These are phyloP conservation scores for Jamesozyma rosinii DNA, from an alignment of 805 yeast species.

Conservation along the genomic window DNA sequence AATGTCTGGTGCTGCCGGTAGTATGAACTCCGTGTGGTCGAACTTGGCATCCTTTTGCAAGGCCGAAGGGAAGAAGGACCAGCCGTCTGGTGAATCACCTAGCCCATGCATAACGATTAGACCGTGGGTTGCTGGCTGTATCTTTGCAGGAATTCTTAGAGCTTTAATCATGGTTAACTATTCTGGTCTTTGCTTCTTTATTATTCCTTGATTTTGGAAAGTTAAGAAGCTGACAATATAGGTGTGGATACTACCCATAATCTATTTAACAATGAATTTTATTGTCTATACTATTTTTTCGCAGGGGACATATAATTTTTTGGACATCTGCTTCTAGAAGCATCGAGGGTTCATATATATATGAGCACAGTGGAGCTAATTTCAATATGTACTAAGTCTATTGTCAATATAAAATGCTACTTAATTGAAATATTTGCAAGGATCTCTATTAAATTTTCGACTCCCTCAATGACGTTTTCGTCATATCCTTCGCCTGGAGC, in stretches of 20 bases:
- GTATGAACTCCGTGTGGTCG: conserved; percentile 56
- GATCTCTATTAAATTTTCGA: conserved; percentile 47
- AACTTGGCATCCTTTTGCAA: conserved; percentile 40
- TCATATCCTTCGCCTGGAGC: conserved; percentile 61
- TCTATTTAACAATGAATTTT: too few species aligned
- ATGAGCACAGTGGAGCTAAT: too few species aligned
- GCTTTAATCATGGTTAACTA: conserved; percentile 9
- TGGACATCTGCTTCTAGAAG: too few species aligned
- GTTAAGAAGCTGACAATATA: too few species aligned
- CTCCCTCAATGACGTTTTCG: conserved; percentile 59
- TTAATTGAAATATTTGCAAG: too few species aligned
- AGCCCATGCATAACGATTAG: conserved; percentile 79
- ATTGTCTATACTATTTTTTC: too few species aligned
- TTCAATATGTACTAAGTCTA: too few species aligned
- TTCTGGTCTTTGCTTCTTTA: not conserved
- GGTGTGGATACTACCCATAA: too few species aligned
- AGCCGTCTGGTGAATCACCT: conserved; percentile 86
- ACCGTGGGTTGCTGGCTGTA: conserved; percentile 45
- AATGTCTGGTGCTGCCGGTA: conserved; percentile 78
- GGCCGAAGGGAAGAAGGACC: conserved; percentile 71
- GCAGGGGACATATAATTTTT: too few species aligned
- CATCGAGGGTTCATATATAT: too few species aligned
- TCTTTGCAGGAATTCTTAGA: conserved; percentile 27
- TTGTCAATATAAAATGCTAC: too few species aligned
- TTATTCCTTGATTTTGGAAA: not conserved